Percentiles rank a stretch among this genome's conserved stretches.
These are phyloP conservation scores for Acanthochlamys bracteata DNA, from an alignment of 106 monocot genomes.

Conservation along the genomic window DNA sequence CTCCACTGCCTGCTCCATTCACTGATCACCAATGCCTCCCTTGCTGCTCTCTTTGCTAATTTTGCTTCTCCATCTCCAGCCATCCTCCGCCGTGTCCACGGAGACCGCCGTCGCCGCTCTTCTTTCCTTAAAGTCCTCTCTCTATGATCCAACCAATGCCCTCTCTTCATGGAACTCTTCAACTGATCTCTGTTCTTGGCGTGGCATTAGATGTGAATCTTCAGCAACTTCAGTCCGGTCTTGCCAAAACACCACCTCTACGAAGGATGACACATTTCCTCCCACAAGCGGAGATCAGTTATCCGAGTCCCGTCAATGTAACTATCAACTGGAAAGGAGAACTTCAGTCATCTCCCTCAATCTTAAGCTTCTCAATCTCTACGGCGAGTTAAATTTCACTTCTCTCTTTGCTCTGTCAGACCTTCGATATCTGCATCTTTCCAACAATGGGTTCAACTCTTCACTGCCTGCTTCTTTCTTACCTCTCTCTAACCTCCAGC, in stretches of 20 bases:
- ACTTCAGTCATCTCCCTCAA: conserved; percentile 26
- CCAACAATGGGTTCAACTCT: conserved; percentile 69
- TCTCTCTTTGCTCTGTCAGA: conserved; percentile 23
- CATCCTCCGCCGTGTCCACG: background rate
- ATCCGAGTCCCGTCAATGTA: no score
- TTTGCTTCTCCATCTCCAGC: conserved; percentile 4
- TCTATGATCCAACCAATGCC: conserved; percentile 15
- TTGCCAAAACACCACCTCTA: no score
- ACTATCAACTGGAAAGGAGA: no score
- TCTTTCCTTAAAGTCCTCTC: conserved; percentile 18
- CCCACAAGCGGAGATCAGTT: no score
- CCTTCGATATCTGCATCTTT: conserved; percentile 70
- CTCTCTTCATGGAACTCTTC: conserved; percentile 24
- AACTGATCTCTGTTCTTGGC: conserved; percentile 25
- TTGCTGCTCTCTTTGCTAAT: background rate
- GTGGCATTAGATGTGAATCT: conserved; percentile 21
- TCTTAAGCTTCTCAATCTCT: conserved; percentile 9
- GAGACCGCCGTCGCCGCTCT: conserved; percentile 11
- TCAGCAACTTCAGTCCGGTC: no score
- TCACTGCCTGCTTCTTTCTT: conserved; percentile 39
- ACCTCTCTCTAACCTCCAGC: conserved; percentile 29
- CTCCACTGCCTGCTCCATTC: no score
- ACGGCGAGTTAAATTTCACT: conserved; percentile 45
- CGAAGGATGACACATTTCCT: no score
- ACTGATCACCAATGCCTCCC: background rate